Base-by-base conservation (phyloP, 225 moss, liverwort and hornwort genomes). In the Asterella californica region DNA sequence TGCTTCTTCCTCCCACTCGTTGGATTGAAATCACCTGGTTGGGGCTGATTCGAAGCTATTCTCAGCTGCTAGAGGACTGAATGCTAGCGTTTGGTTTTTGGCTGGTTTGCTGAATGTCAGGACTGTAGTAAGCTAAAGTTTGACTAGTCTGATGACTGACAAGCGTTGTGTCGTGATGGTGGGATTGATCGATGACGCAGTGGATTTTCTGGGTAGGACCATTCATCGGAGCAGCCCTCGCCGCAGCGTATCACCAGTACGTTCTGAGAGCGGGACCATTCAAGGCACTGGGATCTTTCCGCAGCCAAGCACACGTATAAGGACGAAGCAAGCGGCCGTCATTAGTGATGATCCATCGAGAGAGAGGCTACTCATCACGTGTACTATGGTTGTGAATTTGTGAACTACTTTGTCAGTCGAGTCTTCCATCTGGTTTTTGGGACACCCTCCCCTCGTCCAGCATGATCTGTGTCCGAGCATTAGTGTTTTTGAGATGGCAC, bases 121-220 rank as follows among this genome's bases (percentile, higher is more conserved):
- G n/a, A n/a, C n/a, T n/a, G n/a, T n/a, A n/a, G n/a, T n/a, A n/a
- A n/a, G n/a, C n/a, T n/a, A n/a, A n/a, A n/a, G n/a, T n/a, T n/a
- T n/a, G n/a, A n/a, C n/a, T n/a, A n/a, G n/a, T n/a, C 4, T 42
- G 42, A 42, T 2, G 42, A 2, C 42, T 42, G 3, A 42, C 42
- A 42, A 42, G 30, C 7, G 11, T 17, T 76, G 21, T 76, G 54
- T n/a, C 5, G 36, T 18, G n/a, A 6, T 90, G 70, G 65, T 74
- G n/a, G n/a, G n/a, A n/a, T n/a, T n/a, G n/a, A n/a, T n/a, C n/a
- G n/a, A n/a, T n/a, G n/a, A n/a, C n/a, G n/a, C 79, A 93, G 92
- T 93, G 91, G 92, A 91, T 93, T 29, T 93, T 90, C 80, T 90
- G 91, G 91, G 85, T 91, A 11, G 92, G 92, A 59, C 92, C 92